These are phyloP conservation scores for Tulasnella sp. DNA, from an alignment of 768 basidiomycete species.

Conservation along the genomic window DNA sequence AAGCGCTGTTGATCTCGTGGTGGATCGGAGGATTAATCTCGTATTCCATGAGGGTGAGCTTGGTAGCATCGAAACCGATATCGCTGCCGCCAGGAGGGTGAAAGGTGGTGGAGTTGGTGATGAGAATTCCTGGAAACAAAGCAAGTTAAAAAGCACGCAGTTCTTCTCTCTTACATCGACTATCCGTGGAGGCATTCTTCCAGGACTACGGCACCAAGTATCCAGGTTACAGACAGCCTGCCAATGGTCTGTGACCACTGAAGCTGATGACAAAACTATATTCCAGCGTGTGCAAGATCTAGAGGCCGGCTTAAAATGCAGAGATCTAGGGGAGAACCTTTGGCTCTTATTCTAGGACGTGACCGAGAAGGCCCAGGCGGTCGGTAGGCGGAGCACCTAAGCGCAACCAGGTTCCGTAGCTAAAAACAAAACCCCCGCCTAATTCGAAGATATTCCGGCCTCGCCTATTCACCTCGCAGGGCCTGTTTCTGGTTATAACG, in stretches of 20 bases:
- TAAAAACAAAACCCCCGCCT: background rate
- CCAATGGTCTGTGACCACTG: slow-evolving; percentile 70
- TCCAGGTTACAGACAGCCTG: slow-evolving; percentile 51
- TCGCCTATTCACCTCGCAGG: too few species aligned
- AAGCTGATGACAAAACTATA: slow-evolving; percentile 67
- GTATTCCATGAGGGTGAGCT: slow-evolving; percentile 49
- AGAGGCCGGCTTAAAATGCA: slow-evolving; percentile 28
- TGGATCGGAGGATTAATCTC: slow-evolving; percentile 51
- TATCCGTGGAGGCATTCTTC: background rate
- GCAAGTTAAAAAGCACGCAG: slow-evolving; percentile 44
- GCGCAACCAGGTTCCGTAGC: background rate
- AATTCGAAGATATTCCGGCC: background rate
- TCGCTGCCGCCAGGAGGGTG: slow-evolving; percentile 49
- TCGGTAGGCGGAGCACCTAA: background rate
- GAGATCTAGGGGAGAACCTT: slow-evolving; percentile 43
- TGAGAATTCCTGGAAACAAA: slow-evolving; percentile 48
- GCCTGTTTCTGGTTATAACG: too few species aligned
- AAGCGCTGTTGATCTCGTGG: slow-evolving; percentile 57
- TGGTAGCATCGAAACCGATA: slow-evolving; percentile 42
- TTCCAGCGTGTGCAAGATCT: slow-evolving; percentile 34
- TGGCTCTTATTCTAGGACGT: slow-evolving; percentile 51
- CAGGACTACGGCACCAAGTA: slow-evolving; percentile 47
- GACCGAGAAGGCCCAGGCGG: background rate
- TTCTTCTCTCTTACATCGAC: background rate
- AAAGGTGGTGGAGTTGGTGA: slow-evolving; percentile 44